These are phyloP conservation scores for Cyclanthera cordifolia DNA, from an alignment of 306 rosid genomes.

Conservation along the genomic window DNA sequence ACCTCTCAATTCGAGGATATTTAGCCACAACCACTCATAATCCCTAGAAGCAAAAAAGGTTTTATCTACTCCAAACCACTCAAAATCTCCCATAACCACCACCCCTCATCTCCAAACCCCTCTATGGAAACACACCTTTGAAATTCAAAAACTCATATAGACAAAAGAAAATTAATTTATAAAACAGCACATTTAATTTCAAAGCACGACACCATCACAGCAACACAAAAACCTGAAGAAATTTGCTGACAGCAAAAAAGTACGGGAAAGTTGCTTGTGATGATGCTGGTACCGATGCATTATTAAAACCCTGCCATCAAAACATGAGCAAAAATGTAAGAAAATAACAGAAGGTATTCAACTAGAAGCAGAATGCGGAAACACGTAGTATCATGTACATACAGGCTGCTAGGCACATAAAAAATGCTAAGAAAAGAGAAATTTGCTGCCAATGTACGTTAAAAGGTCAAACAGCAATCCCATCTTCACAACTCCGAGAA, in stretches of 20 bases:
- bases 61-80: no score
- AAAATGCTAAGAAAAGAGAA: background rate
- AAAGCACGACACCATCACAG: background rate
- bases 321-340: slow-evolving; percentile 15
- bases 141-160: background rate
- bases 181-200: background rate
- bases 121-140: background rate
- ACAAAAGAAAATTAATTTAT: background rate
- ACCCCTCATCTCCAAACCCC: no score
- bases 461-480: background rate
- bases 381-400: background rate
- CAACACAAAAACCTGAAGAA: slow-evolving; percentile 57
- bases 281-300: slow-evolving; percentile 62
- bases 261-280: slow-evolving; percentile 87
- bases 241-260: slow-evolving; percentile 76
- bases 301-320: slow-evolving; percentile 53
- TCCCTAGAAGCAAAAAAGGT: no score
- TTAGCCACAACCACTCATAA: no score
- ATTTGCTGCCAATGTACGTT: background rate
- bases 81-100: no score
- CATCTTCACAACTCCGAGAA: no score
- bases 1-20: no score
- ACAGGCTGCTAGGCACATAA: slow-evolving; percentile 1
- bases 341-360: background rate
- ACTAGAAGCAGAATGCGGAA: background rate